Percentiles rank a stretch among this genome's conserved stretches.
Evolutionary conservation across 805 yeast genomes (phyloP).

Genomic region (Novakomyces olei): DNA sequence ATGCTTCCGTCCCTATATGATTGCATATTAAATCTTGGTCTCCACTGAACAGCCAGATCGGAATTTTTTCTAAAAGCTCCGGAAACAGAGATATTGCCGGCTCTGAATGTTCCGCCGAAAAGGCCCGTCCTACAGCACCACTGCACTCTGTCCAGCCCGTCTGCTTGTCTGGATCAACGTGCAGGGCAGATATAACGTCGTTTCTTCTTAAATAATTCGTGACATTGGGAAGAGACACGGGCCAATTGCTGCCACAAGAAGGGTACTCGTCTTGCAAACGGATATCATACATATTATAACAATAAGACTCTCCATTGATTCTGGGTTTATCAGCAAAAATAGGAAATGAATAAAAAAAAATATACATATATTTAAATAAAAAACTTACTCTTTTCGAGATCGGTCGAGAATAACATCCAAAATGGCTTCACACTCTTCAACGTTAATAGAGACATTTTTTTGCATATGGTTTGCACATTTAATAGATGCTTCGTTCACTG

Average conservation of each 20-base stretch:
- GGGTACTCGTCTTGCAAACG: constrained; percentile 54
- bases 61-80: constrained; percentile 30
- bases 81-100: constrained; percentile 56
- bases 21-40: constrained; percentile 80
- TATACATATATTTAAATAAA: too few species aligned
- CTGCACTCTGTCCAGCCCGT: constrained; percentile 64
- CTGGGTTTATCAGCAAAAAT: constrained; percentile 7
- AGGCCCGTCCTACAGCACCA: constrained; percentile 28
- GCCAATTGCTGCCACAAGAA: constrained; percentile 86
- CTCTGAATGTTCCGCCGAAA: constrained; percentile 29
- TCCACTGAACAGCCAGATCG: constrained; percentile 63
- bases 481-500: too few species aligned
- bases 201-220: constrained; percentile 27
- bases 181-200: constrained; percentile 29
- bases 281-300: constrained; percentile 70
- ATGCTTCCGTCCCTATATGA: constrained; percentile 44
- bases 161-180: constrained; percentile 20
- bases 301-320: constrained; percentile 23
- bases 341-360: too few species aligned
- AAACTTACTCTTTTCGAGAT: too few species aligned
- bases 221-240: constrained; percentile 32
- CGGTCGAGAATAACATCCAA: constrained; percentile 18
- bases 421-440: constrained; percentile 20
- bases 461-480: too few species aligned
- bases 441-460: constrained; percentile 9